phyloP scores from a whole-genome alignment of 1,139 yeast species.

The Suhomyces bribrorum region DNA sequence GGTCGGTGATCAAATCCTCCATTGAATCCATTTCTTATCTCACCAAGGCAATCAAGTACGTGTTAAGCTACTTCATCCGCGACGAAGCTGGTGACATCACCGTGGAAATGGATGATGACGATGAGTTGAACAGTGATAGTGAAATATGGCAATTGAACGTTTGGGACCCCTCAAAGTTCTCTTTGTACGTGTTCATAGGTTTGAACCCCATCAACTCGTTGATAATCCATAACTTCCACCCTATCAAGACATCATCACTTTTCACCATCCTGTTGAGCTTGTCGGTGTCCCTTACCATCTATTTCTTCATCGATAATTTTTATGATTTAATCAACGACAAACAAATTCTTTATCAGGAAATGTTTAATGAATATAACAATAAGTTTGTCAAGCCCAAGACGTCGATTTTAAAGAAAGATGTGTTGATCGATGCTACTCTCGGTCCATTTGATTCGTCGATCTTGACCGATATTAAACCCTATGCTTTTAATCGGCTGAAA shows the following conservation, averaged over 20 bases:
- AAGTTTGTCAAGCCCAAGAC: slow-evolving; percentile 67
- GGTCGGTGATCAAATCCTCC: slow-evolving; percentile 34
- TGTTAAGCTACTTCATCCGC: slow-evolving; percentile 5
- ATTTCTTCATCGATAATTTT: slow-evolving; percentile 46
- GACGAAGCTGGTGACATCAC: slow-evolving; percentile 7
- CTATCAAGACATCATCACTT: slow-evolving; percentile 31
- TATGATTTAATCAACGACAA: slow-evolving; percentile 56
- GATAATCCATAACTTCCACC: slow-evolving; percentile 33
- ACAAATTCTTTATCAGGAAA: slow-evolving; percentile 60
- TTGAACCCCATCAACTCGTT: slow-evolving; percentile 59
- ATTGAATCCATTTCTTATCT: slow-evolving; percentile 16
- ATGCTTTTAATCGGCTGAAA: slow-evolving; percentile 38
- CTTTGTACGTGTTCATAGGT: slow-evolving; percentile 37
- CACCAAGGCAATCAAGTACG: slow-evolving; percentile 2
- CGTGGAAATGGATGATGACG: slow-evolving; percentile 14
- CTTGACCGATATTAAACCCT: slow-evolving; percentile 31
- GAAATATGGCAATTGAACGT: slow-evolving; percentile 53
- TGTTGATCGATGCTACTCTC: slow-evolving; percentile 60
- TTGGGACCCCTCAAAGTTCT: slow-evolving; percentile 33
- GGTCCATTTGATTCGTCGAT: slow-evolving; percentile 38
- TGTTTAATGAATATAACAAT: slow-evolving; percentile 61
- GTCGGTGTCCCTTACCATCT: slow-evolving; percentile 39
- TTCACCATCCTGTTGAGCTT: slow-evolving; percentile 20
- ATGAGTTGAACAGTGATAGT: slow-evolving; percentile 23
- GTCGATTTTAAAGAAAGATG: slow-evolving; percentile 58